phyloP scores from a whole-genome alignment of 768 basidiomycete species.

The Naganishia vishniacii region DNA sequence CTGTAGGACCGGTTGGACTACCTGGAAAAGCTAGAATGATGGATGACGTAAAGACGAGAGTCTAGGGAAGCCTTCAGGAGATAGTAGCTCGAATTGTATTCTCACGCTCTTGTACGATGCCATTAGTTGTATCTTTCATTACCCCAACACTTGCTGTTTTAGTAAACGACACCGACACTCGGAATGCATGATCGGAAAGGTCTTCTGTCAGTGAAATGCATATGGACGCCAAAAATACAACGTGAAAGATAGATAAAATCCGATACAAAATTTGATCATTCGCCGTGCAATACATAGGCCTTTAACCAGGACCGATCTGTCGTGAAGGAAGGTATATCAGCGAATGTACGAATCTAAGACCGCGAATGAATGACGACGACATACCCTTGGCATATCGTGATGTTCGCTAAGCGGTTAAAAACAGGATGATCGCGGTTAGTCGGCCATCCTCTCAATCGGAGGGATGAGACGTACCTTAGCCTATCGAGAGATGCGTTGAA shows the following conservation, averaged over 20 bases:
- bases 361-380: slow-evolving; percentile 13
- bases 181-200: too few relatives aligned
- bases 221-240: not conserved
- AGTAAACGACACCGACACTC: too few relatives aligned
- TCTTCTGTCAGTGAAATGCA: not conserved
- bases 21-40: slow-evolving; percentile 81
- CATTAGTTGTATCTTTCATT: too few relatives aligned
- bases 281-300: too few relatives aligned
- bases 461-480: slow-evolving; percentile 31
- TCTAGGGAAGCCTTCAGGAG: not conserved
- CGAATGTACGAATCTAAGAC: not conserved
- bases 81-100: too few relatives aligned
- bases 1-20: slow-evolving; percentile 67
- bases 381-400: slow-evolving; percentile 47
- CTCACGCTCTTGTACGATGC: too few relatives aligned
- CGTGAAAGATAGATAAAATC: not conserved
- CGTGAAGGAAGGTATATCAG: not conserved
- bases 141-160: too few relatives aligned
- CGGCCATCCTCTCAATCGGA: not conserved
- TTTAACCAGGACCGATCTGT: slow-evolving; percentile 43
- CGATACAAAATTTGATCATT: too few relatives aligned
- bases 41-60: not conserved
- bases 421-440: not conserved
- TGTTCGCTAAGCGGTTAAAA: slow-evolving; percentile 42
- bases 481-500: slow-evolving; percentile 44